Base-by-base conservation (phyloP, 306 rosid species). In the Citrullus colocynthis region DNA sequence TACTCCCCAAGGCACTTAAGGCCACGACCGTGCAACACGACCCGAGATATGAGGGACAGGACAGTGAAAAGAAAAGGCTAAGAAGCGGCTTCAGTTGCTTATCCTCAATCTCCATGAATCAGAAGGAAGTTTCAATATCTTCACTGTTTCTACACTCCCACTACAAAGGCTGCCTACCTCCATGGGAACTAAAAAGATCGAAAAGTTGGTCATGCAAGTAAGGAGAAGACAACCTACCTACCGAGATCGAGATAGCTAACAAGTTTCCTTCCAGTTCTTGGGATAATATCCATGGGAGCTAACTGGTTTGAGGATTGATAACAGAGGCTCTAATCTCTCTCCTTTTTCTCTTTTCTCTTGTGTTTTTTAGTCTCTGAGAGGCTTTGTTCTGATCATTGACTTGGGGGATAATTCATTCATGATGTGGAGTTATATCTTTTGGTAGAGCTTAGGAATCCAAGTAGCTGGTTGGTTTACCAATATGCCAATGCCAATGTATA, bases 121-220 rank as follows among this genome's bases (percentile, higher is more conserved):
- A 76, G 56, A 76, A 42, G 79, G 69, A 76, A 76, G 37, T 60
- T 57, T 76, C 67, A 37, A 42, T 60, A n/a, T 60, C 79, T 37
- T 76, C 79, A 56, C 49, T 76, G 57, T 76, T 76, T 58, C 79
- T 76, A 76, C 79, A 74, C 78, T 74, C 78, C 10, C 78, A 74
- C 32, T 74, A 74, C 18, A 74, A 74, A 74, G 78, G 78, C 30
- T 74, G 78, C 78, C 62, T 74, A 34, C 78, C 78, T 52, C 78
- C 78, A 51, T 74, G 78, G 78, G 78, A 74, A 18, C 58, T 74
- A 61, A 74, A 74, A 74, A 52, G 78, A 49, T 74, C 78, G 5
- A 74, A 52, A 52, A 74, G 78, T 32, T 74, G 78, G 78, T 74
- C 62, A 2, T 30, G 52, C 60, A 74, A 74, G 62, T 74, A 52